Evolutionary conservation across 129 eudicot genomes (phyloP).

Genomic region (Centaurea solstitialis): DNA sequence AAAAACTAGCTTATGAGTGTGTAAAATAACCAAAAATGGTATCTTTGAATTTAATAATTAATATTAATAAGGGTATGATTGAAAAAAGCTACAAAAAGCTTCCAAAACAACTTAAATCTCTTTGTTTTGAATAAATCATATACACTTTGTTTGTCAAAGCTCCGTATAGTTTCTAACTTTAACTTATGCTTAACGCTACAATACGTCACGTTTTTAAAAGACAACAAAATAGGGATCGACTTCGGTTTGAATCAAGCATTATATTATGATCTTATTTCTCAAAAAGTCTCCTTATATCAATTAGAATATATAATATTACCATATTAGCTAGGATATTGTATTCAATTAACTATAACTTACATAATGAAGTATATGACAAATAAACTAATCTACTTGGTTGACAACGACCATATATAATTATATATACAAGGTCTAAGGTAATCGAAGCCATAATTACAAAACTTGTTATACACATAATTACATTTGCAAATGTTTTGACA

Average conservation of each 20-base stretch:
- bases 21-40: too few species aligned
- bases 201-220: not conserved
- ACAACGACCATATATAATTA: not conserved
- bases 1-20: too few species aligned
- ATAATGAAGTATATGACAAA: not conserved
- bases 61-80: too few species aligned
- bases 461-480: constrained; percentile 1
- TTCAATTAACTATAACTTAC: not conserved
- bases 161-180: too few species aligned
- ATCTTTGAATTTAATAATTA: too few species aligned
- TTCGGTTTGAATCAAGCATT: not conserved
- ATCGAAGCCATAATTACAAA: not conserved
- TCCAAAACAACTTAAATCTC: too few species aligned
- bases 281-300: not conserved
- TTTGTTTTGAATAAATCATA: too few species aligned
- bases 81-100: too few species aligned
- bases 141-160: too few species aligned
- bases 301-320: not conserved
- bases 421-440: not conserved
- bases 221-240: not conserved
- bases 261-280: not conserved
- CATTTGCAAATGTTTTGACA: constrained; percentile 8
- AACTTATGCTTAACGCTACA: not conserved
- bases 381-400: not conserved
- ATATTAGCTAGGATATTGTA: too few species aligned